Percentiles rank a stretch among this genome's conserved stretches.
Conservation (phyloP, 495 filamentous ascomycete species). For the Penicillium turbatum region DNA sequence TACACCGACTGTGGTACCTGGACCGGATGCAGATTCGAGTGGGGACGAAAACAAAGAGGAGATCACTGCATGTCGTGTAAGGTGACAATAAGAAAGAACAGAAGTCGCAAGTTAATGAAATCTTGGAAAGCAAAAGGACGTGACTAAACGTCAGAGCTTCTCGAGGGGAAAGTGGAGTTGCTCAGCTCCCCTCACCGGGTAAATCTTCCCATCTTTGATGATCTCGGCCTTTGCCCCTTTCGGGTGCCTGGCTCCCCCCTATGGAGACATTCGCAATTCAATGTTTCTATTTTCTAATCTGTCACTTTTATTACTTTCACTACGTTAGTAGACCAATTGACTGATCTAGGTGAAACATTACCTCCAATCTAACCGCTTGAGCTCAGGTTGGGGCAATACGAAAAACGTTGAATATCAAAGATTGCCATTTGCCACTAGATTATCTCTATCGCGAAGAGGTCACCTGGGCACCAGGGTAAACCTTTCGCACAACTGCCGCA, state of each 20-base stretch:
- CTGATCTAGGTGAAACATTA: not conserved
- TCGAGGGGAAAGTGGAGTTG: not conserved
- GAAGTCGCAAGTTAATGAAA: not conserved
- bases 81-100: not conserved
- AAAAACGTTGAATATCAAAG: not conserved
- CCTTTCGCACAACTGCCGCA: conserved; percentile 21
- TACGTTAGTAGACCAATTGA: not conserved
- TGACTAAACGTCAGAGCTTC: not conserved
- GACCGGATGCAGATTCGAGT: conserved; percentile 20
- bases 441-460: conserved; percentile 28
- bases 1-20: conserved; percentile 24
- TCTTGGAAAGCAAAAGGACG: not conserved
- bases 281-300: no score
- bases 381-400: not conserved
- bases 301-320: no score
- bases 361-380: conserved; percentile 1
- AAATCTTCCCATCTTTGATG: not conserved
- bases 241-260: not conserved
- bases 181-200: not conserved
- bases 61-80: conserved; percentile 15
- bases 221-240: not conserved
- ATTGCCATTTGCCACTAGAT: not conserved
- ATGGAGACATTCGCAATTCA: not conserved
- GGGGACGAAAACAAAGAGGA: conserved; percentile 17
- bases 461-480: conserved; percentile 33